Evolutionary conservation across 2,329 filamentous ascomycete species (phyloP), one percentile per base, ranked within the genome.

Genomic region (Pestalotiopsis sp.): DNA sequence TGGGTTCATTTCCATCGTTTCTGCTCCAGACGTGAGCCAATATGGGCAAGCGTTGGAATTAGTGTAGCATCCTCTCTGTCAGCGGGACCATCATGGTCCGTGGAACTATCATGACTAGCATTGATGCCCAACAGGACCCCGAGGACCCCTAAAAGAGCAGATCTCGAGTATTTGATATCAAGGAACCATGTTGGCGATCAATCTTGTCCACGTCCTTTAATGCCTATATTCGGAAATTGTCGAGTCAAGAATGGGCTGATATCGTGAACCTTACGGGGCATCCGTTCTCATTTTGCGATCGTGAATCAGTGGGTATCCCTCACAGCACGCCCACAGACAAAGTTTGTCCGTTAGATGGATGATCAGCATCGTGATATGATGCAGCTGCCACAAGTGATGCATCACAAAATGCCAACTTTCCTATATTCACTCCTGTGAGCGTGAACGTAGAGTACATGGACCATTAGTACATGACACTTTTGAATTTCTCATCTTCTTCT

Each of bases 61-160:
- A 52, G 44, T n/a, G 17, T 20, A n/a, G 44, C 44, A 20, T 20
- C 20, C 44, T 52, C 44, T 52, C 6, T 9, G 9, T 52, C 44
- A 52, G 44, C 22, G 44, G 44, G 17, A n/a, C 17, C 44, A n/a
- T n/a, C 44, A 52, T 52, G 17, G 44, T 52, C 44, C 44, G 20
- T 52, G 17, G 30, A 35, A 35, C 30, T 35, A 35, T 35, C 30
- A 52, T n/a, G 14, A 22, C 58, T 61, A 39, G 30, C 30, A 20
- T 61, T 61, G 58, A 61, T 61, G 58, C 58, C 58, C 58, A 61
- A 61, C 35, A 52, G 58, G 35, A 61, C 58, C 58, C 58, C 30
- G n/a, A 61, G 24, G 22, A 52, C 40, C 30, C 30, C 30, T 35
- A 52, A n/a, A 52, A 52, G 44, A 9, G 44, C 44, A 52, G 44